These are phyloP conservation scores for Rachicladosporium sp. DNA, from an alignment of 2,329 filamentous ascomycete species.

Conservation along the genomic window DNA sequence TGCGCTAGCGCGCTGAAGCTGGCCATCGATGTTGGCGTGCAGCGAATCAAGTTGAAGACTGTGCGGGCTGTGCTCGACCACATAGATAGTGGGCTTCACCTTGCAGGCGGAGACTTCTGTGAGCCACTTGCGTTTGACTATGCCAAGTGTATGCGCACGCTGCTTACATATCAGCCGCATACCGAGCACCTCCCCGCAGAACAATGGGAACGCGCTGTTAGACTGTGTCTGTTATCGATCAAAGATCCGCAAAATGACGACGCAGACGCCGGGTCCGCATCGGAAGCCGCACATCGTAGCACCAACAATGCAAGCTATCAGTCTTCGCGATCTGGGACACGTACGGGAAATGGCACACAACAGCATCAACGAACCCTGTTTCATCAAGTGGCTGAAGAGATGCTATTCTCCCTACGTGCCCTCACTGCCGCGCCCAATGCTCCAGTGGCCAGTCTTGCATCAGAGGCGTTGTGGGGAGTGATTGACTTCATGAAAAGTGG, in stretches of 20 bases:
- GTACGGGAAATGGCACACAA: conserved; percentile 13
- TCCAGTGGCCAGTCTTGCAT: conserved; percentile 11
- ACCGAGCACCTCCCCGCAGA: conserved; percentile 62
- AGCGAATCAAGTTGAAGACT: conserved; percentile 61
- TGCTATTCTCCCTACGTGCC: conserved; percentile 17
- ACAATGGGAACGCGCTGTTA: conserved; percentile 49
- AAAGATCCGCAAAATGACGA: conserved; percentile 13
- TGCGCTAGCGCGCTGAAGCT: conserved; percentile 61
- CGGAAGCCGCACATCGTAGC: neutral
- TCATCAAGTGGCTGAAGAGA: conserved; percentile 19
- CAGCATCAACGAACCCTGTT: conserved; percentile 6
- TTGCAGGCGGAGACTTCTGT: conserved; percentile 53
- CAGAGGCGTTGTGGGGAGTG: conserved; percentile 11
- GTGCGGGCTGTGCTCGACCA: conserved; percentile 70
- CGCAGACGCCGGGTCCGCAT: conserved; percentile 4
- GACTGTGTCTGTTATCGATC: conserved; percentile 60
- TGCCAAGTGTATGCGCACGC: conserved; percentile 56
- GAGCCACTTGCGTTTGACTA: conserved; percentile 64
- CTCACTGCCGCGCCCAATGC: conserved; percentile 21
- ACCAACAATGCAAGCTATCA: conserved; percentile 1
- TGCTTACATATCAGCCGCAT: conserved; percentile 64
- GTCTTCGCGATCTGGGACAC: conserved; percentile 3
- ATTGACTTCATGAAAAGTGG: conserved; percentile 50
- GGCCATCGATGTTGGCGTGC: conserved; percentile 56
- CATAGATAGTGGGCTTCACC: conserved; percentile 52